Base-by-base conservation (phyloP, 148 eudicot species). In the Gaultheria prostrata region DNA sequence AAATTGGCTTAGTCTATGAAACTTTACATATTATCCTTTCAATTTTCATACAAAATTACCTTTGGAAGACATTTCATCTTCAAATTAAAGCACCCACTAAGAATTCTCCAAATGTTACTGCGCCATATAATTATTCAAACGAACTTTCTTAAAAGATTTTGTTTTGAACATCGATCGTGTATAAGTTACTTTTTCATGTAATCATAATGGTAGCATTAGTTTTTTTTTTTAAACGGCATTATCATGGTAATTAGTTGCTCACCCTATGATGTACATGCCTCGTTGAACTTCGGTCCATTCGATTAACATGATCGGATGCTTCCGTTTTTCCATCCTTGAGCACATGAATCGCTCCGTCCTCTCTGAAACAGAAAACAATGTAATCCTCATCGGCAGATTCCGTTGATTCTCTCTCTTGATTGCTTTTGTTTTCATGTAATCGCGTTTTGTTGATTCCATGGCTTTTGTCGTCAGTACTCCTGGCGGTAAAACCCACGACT, bases 311-410 rank as follows among this genome's bases (percentile, higher is more conserved):
- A 26, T 72, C 26, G 14, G 76, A 70, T 65, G 33, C 80, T 49
- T 82, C 46, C 54, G 82, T 74, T 20, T 86, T 88, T 78, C 87
- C 90, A 50, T 92, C 94, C 86, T 84, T 83, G 14, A 88, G 81
- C 50, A 93, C 91, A 85, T 90, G 90, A 56, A 93, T 88, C 17
- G 76, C 92, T 15, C 97, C 97, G 73, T 92, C 93, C 81, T 92
- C 95, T 72, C 87, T 87, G 11, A 93, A 91, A 84, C 94, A 93
- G 67, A 93, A 93, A 17, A 93, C 95, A 82, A 93, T 93, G 83
- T 92, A 93, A 79, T 93, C 97, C 82, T 92, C 97, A 8, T 93
- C 14, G 30, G 32, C 13, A 0, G 69, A 3, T 9, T 63, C 69
- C 1, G 1, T 63, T 35, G 46, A 10, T 79, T 79, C 82, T 79